A percentile compares a stretch with the other conserved stretches of the same genome.
Conservation (phyloP, 768 basidiomycete genomes). For the Mycena rebaudengoi region DNA sequence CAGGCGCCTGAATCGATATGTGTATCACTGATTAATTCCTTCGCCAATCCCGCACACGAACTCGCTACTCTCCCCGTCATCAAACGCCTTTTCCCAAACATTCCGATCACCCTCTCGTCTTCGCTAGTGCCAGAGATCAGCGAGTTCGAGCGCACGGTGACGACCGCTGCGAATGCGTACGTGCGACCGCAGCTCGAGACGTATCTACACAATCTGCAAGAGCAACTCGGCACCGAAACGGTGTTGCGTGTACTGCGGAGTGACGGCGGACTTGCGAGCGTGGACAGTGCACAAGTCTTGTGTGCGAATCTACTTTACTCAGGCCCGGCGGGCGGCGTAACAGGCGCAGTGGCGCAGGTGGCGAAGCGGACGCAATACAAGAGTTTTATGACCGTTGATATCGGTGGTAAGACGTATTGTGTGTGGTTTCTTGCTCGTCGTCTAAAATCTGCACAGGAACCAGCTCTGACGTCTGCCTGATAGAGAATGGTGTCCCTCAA, state of each 20-base stretch:
- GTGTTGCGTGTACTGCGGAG: slow-evolving; percentile 21
- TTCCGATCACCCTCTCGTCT: slow-evolving; percentile 21
- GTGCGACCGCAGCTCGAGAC: slow-evolving; percentile 12
- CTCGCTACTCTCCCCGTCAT: slow-evolving; percentile 15
- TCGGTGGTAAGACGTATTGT: neutral
- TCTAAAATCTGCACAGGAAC: too few species aligned
- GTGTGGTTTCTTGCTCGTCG: neutral
- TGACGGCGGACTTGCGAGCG: too few species aligned
- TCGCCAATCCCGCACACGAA: slow-evolving; percentile 22
- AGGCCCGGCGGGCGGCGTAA: slow-evolving; percentile 24
- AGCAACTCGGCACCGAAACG: slow-evolving; percentile 22
- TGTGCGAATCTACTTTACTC: slow-evolving; percentile 11
- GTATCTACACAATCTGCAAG: slow-evolving; percentile 24
- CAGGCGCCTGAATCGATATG: slow-evolving; percentile 19
- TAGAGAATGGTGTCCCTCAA: slow-evolving; percentile 12
- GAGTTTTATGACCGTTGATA: slow-evolving; percentile 26
- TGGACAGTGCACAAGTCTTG: too few species aligned
- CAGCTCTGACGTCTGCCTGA: slow-evolving; percentile 20
- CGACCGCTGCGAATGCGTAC: slow-evolving; percentile 21
- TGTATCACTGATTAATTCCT: slow-evolving; percentile 25
- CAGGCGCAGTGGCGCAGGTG: slow-evolving; percentile 18
- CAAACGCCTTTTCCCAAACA: slow-evolving; percentile 7
- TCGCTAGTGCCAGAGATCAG: slow-evolving; percentile 22
- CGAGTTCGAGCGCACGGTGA: slow-evolving; percentile 26
- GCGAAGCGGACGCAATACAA: slow-evolving; percentile 20